Conservation (phyloP, 1,284 basidiomycete genomes). For the Pisolithus thermaeus region DNA sequence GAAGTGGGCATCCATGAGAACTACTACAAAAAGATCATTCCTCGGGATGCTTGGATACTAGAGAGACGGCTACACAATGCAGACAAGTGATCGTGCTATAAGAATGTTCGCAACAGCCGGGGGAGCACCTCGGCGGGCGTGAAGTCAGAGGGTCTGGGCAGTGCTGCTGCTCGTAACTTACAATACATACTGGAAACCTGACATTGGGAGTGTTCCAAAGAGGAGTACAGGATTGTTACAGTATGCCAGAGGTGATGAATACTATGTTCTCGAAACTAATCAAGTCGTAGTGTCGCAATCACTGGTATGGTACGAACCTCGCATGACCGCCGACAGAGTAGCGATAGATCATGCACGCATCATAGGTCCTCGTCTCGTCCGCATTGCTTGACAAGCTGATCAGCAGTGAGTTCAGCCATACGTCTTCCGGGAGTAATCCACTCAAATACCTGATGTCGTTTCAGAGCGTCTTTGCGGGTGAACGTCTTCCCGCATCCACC, state of each 20-base stretch:
- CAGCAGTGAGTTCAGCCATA: slow-evolving; percentile 11
- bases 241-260: slow-evolving; percentile 16
- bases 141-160: slow-evolving; percentile 9
- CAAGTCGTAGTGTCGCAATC: slow-evolving; percentile 3
- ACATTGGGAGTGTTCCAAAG: slow-evolving; percentile 9
- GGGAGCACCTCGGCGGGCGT: slow-evolving; percentile 12
- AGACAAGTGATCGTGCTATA: slow-evolving; percentile 24
- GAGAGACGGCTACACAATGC: slow-evolving; percentile 39
- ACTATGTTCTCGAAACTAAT: background rate
- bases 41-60: slow-evolving; percentile 75
- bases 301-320: slow-evolving; percentile 5
- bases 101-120: slow-evolving; percentile 16
- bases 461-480: slow-evolving; percentile 75
- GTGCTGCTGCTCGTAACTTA: slow-evolving; percentile 27
- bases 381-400: slow-evolving; percentile 69
- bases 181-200: slow-evolving; percentile 14
- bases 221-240: slow-evolving; percentile 21
- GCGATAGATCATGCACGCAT: slow-evolving; percentile 16
- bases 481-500: slow-evolving; percentile 80
- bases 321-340: slow-evolving; percentile 13
- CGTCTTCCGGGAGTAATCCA: background rate
- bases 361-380: slow-evolving; percentile 55
- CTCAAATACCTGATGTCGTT: slow-evolving; percentile 62
- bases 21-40: slow-evolving; percentile 80
- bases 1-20: slow-evolving; percentile 56